Conservation (phyloP, 148 eudicot genomes). For the Chenopodium quinoa region DNA sequence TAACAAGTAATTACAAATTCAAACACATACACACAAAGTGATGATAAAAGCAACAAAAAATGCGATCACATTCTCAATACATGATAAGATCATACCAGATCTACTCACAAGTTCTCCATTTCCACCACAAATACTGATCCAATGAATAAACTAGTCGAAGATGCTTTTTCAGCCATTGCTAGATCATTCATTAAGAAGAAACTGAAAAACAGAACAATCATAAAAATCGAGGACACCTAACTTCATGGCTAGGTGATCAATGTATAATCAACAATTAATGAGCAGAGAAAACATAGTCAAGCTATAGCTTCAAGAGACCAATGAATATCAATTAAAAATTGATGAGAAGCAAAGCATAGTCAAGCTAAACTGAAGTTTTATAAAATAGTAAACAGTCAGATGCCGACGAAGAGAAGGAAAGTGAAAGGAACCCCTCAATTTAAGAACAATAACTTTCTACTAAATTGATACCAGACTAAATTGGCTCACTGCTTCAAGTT, state of each 20-base stretch:
- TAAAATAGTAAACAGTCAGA: constrained; percentile 1
- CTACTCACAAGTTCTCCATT: not conserved
- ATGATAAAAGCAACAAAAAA: not conserved
- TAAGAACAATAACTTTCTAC: constrained; percentile 16
- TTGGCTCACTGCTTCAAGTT: constrained; percentile 22
- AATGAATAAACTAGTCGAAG: not conserved
- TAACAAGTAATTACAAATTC: not conserved
- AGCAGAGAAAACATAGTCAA: not conserved
- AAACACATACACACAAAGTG: not conserved
- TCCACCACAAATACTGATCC: not conserved
- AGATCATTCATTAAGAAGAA: not conserved
- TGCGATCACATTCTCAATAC: not conserved
- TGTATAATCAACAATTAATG: not conserved
- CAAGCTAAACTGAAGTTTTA: constrained; percentile 17
- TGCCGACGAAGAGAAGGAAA: constrained; percentile 1
- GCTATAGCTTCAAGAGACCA: not conserved
- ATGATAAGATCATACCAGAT: not conserved
- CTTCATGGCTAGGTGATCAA: not conserved
- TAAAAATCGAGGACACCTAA: not conserved
- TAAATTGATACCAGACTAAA: constrained; percentile 17
- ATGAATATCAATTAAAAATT: not conserved
- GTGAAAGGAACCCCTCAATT: constrained; percentile 1
- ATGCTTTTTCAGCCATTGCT: not conserved
- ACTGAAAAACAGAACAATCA: not conserved
- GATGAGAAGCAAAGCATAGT: not conserved